Evolutionary conservation across 768 basidiomycete species (phyloP).

Genomic region (Boletus reticuloceps): DNA sequence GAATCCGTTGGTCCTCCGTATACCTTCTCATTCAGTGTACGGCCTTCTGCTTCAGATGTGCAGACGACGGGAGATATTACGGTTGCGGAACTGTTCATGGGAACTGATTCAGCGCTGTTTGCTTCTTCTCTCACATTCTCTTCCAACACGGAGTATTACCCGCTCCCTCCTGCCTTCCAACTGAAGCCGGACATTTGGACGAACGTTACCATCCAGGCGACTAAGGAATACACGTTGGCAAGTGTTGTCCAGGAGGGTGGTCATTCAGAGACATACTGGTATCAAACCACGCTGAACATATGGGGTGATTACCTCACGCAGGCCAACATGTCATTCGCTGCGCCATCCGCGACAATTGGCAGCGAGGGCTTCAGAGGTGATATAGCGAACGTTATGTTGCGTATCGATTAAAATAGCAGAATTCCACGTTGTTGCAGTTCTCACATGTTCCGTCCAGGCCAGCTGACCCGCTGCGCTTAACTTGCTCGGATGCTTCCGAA

Average conservation of each 20-base stretch:
- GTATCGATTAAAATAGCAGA: constrained; percentile 14
- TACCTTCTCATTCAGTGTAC: constrained; percentile 39
- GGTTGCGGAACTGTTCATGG: constrained; percentile 32
- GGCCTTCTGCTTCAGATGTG: constrained; percentile 22
- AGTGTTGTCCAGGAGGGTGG: constrained; percentile 20
- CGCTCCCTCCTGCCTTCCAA: constrained; percentile 28
- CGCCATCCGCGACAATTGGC: constrained; percentile 37
- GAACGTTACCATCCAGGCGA: constrained; percentile 37
- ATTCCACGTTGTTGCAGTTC: neutral
- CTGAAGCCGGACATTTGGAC: constrained; percentile 33
- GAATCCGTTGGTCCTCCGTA: constrained; percentile 45
- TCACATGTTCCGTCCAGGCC: neutral
- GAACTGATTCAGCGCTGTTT: constrained; percentile 36
- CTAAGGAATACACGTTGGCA: constrained; percentile 35
- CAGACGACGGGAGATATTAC: constrained; percentile 10
- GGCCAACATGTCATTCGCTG: constrained; percentile 46
- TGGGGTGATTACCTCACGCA: constrained; percentile 39
- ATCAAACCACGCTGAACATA: constrained; percentile 37
- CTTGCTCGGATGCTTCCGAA: neutral
- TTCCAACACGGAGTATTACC: constrained; percentile 37
- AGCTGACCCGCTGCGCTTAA: neutral
- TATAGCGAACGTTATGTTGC: constrained; percentile 29
- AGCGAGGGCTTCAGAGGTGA: constrained; percentile 34
- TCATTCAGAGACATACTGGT: constrained; percentile 26
- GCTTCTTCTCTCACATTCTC: constrained; percentile 38